phyloP scores from a whole-genome alignment of 768 basidiomycete genomes.

The Fomitopsis pulvina region DNA sequence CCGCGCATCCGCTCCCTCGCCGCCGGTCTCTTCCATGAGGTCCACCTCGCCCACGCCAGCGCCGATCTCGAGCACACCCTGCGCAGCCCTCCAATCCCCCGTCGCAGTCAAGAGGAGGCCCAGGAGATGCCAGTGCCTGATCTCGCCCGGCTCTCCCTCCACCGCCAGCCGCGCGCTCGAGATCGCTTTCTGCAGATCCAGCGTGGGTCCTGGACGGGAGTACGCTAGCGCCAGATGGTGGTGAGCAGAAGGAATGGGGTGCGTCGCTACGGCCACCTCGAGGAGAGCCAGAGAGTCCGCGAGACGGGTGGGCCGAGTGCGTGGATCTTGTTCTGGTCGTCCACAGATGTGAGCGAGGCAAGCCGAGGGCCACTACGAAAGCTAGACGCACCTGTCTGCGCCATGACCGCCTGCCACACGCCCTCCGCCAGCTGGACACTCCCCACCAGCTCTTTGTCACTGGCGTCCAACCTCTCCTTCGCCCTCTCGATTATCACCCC shows the following conservation, averaged over 20 bases:
- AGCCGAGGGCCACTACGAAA: neutral
- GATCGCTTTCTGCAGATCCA: conserved; percentile 64
- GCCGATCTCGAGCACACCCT: conserved; percentile 73
- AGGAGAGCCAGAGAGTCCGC: conserved; percentile 48
- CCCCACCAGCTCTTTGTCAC: conserved; percentile 49
- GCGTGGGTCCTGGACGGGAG: conserved; percentile 53
- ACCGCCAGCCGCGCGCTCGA: conserved; percentile 64
- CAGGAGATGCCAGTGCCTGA: conserved; percentile 88
- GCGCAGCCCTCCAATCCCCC: conserved; percentile 76
- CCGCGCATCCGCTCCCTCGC: neutral
- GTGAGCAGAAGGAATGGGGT: conserved; percentile 51
- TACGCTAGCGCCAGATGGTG: conserved; percentile 81
- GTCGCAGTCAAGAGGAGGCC: conserved; percentile 73
- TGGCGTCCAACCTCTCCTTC: conserved; percentile 40
- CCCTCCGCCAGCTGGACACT: conserved; percentile 66
- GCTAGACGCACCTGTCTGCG: conserved; percentile 50
- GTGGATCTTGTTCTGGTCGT: conserved; percentile 57
- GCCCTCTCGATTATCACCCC: conserved; percentile 55
- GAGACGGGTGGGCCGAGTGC: conserved; percentile 53
- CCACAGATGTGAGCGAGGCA: neutral
- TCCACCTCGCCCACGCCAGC: conserved; percentile 48
- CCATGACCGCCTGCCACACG: conserved; percentile 64
- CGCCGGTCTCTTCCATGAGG: conserved; percentile 21
- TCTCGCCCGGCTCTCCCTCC: conserved; percentile 53
- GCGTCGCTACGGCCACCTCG: conserved; percentile 37